Percentiles rank a stretch among this genome's conserved stretches.
Conservation (phyloP, 345 rosid genomes). For the Toxicodendron radicans region DNA sequence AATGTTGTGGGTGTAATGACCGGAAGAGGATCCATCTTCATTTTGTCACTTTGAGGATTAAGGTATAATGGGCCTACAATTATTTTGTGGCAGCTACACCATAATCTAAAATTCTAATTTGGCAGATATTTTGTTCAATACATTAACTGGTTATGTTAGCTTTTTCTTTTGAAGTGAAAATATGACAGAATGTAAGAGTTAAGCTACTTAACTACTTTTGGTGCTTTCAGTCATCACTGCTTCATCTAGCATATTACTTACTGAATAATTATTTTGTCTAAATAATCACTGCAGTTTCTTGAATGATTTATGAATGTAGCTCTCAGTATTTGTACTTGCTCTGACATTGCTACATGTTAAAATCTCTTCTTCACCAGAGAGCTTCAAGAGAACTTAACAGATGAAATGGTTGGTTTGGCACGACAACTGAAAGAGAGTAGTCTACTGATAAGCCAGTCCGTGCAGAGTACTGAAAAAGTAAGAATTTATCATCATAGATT, state of each 20-base stretch:
- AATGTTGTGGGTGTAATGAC: not conserved
- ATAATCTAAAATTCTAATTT: too few relatives aligned
- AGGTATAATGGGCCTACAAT: not conserved
- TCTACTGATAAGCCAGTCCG: slow-evolving; percentile 75
- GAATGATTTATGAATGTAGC: not conserved
- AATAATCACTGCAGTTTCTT: not conserved
- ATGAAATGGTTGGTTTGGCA: slow-evolving; percentile 96
- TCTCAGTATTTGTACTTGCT: not conserved
- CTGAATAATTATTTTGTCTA: not conserved
- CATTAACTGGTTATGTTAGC: not conserved
- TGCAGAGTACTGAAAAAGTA: slow-evolving; percentile 80
- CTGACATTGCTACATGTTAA: not conserved
- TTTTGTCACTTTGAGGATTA: not conserved
- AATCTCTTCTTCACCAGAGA: slow-evolving; percentile 37
- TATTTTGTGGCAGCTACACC: not conserved
- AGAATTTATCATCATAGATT: not conserved
- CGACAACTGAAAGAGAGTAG: slow-evolving; percentile 84
- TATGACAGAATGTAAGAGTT: not conserved
- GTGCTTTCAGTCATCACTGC: not conserved
- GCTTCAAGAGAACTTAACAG: slow-evolving; percentile 83
- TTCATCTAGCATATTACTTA: not conserved
- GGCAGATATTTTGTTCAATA: not conserved
- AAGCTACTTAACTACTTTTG: not conserved
- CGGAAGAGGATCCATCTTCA: not conserved
- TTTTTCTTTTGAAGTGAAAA: not conserved